A percentile compares a stretch with the other conserved stretches of the same genome.
phyloP scores from a whole-genome alignment of 345 rosid species.

The Cochlearia excelsa region DNA sequence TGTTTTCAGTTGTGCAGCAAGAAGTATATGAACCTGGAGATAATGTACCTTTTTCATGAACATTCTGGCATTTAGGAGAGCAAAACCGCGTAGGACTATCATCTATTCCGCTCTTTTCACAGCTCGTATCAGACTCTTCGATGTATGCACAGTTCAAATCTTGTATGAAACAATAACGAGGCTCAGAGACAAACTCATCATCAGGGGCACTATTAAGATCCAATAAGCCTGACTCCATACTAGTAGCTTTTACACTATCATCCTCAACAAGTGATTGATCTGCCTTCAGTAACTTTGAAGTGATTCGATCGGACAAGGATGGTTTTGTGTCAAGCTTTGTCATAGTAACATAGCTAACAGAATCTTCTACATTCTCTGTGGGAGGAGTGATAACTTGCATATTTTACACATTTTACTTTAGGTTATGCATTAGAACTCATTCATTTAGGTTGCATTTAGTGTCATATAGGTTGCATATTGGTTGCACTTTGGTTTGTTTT shows the following conservation, averaged over 20 bases:
- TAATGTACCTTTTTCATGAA: constrained; percentile 2
- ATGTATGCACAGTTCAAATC: constrained; percentile 36
- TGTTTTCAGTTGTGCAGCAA: constrained; percentile 26
- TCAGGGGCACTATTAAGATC: constrained; percentile 31
- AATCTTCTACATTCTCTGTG: constrained; percentile 19
- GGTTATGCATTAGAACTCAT: no score
- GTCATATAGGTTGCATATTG: no score
- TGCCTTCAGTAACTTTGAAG: constrained; percentile 6
- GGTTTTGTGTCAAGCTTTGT: constrained; percentile 27
- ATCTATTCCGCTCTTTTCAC: constrained; percentile 8
- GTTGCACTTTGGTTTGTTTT: no score
- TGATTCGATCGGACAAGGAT: constrained; percentile 7
- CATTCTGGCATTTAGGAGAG: background rate
- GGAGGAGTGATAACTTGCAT: no score
- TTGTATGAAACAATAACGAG: constrained; percentile 31
- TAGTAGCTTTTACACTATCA: background rate
- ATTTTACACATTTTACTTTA: no score
- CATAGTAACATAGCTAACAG: constrained; percentile 23
- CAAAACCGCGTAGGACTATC: background rate
- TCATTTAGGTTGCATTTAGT: no score
- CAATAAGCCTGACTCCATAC: constrained; percentile 21
- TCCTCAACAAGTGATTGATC: constrained; percentile 15
- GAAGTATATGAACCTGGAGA: constrained; percentile 19
- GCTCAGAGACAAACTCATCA: constrained; percentile 24
- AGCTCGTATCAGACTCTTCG: constrained; percentile 30